Evolutionary conservation across 495 filamentous ascomycete species (phyloP).

Genomic region (Letharia columbiana): DNA sequence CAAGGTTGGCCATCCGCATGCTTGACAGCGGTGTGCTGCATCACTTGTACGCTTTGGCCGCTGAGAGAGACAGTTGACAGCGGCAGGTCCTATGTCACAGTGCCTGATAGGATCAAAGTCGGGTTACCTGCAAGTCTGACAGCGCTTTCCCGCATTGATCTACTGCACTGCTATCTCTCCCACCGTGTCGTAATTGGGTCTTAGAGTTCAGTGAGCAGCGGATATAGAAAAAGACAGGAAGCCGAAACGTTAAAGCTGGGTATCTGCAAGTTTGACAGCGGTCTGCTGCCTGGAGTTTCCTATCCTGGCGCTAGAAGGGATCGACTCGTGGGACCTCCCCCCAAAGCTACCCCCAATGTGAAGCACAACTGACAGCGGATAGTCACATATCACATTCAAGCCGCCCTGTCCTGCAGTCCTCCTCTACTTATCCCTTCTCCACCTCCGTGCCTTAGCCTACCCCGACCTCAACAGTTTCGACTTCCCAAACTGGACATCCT

Average conservation of each 20-base stretch:
- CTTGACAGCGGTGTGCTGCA: background rate
- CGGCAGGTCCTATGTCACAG: background rate
- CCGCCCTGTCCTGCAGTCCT: background rate
- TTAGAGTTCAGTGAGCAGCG: background rate
- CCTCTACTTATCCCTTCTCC: background rate
- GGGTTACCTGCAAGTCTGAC: background rate
- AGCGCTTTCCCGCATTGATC: background rate
- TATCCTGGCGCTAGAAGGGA: background rate
- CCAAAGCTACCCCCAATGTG: background rate
- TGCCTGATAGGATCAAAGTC: background rate
- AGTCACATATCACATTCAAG: background rate
- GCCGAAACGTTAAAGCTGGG: background rate
- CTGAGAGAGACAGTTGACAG: background rate
- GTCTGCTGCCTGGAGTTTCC: background rate
- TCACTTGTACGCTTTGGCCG: background rate
- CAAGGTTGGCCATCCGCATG: background rate
- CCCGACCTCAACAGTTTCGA: background rate
- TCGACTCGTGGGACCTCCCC: background rate
- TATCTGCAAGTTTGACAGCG: conserved; percentile 15
- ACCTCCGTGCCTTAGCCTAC: background rate
- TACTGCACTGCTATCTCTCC: background rate
- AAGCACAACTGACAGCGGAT: background rate
- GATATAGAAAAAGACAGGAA: background rate
- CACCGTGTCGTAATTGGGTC: background rate
- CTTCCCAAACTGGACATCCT: background rate